These are phyloP conservation scores for Suhomyces faveliae DNA, from an alignment of 805 yeast genomes.

Conservation along the genomic window DNA sequence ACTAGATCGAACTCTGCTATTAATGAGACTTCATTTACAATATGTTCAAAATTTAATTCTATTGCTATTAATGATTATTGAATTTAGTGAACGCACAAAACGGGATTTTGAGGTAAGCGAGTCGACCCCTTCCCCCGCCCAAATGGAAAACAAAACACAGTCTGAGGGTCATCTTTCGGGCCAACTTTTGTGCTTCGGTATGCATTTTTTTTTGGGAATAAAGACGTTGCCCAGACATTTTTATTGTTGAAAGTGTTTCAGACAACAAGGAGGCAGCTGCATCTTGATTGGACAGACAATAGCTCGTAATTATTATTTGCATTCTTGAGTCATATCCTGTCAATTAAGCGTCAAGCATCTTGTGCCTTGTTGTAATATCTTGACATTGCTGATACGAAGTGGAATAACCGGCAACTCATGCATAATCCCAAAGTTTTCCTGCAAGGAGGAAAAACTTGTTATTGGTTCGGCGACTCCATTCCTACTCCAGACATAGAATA, in stretches of 20 bases:
- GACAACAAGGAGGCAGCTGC: neutral
- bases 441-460: neutral
- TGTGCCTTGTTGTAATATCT: neutral
- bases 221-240: neutral
- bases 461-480: neutral
- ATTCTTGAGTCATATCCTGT: neutral
- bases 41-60: neutral
- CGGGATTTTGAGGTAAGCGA: no score
- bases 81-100: no score
- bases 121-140: no score
- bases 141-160: no score
- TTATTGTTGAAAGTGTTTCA: neutral
- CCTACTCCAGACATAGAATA: neutral
- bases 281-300: neutral
- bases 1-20: neutral
- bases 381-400: neutral
- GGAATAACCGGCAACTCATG: neutral
- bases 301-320: no score
- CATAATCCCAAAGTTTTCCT: neutral
- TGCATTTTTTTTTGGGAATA: no score
- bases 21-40: neutral
- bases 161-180: no score
- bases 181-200: no score
- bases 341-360: neutral
- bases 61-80: no score